Conservation (phyloP, 1,284 basidiomycete genomes). For the Papiliotrema terrestris region DNA sequence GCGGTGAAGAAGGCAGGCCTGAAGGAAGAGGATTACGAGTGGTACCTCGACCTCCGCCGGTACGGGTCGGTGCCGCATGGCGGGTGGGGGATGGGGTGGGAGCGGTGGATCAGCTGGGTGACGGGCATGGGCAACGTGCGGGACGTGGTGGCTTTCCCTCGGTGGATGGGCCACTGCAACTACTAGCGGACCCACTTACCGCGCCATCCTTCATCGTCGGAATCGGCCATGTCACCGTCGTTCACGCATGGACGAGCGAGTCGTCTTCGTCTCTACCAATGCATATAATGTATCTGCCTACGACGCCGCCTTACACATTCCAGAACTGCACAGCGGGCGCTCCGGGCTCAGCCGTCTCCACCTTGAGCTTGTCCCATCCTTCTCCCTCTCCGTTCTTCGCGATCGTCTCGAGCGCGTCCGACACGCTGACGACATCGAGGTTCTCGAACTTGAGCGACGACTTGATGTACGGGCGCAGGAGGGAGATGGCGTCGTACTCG, state of each 20-base stretch:
- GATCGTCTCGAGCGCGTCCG: conserved; percentile 56
- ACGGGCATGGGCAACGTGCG: conserved; percentile 78
- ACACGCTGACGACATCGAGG: conserved; percentile 66
- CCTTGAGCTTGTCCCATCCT: conserved; percentile 51
- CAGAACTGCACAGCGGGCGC: conserved; percentile 79
- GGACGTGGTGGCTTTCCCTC: conserved; percentile 84
- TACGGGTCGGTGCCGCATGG: conserved; percentile 81
- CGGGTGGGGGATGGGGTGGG: conserved; percentile 90
- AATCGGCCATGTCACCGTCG: too few species aligned
- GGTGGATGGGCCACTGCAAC: conserved; percentile 67
- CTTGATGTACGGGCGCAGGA: conserved; percentile 77
- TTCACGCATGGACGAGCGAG: too few species aligned
- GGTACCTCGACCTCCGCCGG: conserved; percentile 79
- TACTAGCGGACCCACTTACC: too few species aligned
- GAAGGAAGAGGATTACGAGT: conserved; percentile 61
- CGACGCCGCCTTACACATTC: conserved; percentile 30
- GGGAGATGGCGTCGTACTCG: conserved; percentile 70
- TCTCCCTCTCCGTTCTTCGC: conserved; percentile 33
- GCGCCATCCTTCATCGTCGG: too few species aligned
- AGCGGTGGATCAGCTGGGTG: conserved; percentile 78
- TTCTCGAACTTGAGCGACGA: conserved; percentile 72
- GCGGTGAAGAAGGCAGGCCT: conserved; percentile 58
- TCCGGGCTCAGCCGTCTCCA: conserved; percentile 82
- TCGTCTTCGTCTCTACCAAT: neutral
- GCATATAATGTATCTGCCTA: neutral